Evolutionary conservation across 1,284 basidiomycete species (phyloP).

Genomic region (Ceratobasidium sp.): DNA sequence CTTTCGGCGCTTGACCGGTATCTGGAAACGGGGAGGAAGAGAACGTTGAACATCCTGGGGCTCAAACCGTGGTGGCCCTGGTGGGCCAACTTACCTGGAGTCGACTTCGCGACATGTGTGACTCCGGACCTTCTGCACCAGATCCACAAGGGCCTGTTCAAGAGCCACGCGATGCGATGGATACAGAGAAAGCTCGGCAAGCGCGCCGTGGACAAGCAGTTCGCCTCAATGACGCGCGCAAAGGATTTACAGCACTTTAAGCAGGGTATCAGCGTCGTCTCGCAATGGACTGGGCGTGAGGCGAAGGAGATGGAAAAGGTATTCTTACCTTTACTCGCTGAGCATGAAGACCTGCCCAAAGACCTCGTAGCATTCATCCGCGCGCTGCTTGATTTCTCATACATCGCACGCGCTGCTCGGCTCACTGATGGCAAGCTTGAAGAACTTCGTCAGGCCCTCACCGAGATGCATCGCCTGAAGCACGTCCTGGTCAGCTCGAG

Average conservation of each 20-base stretch:
- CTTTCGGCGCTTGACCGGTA: neutral
- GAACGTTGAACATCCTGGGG: neutral
- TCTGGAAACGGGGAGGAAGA: neutral
- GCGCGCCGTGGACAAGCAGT: neutral
- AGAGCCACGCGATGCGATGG: constrained; percentile 46
- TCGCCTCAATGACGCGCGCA: constrained; percentile 9
- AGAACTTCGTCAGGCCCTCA: neutral
- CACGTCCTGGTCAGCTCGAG: neutral
- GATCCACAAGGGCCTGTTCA: constrained; percentile 52
- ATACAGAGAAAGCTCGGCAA: neutral
- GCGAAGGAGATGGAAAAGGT: constrained; percentile 14
- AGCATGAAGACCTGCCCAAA: neutral
- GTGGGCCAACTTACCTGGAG: constrained; percentile 7
- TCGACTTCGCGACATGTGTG: constrained; percentile 46
- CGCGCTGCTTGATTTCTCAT: neutral
- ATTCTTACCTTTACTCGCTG: neutral
- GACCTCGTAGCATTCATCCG: neutral
- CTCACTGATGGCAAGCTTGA: neutral
- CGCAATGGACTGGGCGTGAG: constrained; percentile 15
- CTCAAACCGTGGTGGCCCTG: constrained; percentile 17
- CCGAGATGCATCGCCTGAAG: neutral
- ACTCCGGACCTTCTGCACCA: constrained; percentile 52
- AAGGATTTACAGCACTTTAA: neutral
- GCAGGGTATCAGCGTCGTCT: neutral
- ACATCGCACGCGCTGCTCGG: neutral